phyloP scores from a whole-genome alignment of 1,284 basidiomycete species.

The Lentinula novae-zelandiae region DNA sequence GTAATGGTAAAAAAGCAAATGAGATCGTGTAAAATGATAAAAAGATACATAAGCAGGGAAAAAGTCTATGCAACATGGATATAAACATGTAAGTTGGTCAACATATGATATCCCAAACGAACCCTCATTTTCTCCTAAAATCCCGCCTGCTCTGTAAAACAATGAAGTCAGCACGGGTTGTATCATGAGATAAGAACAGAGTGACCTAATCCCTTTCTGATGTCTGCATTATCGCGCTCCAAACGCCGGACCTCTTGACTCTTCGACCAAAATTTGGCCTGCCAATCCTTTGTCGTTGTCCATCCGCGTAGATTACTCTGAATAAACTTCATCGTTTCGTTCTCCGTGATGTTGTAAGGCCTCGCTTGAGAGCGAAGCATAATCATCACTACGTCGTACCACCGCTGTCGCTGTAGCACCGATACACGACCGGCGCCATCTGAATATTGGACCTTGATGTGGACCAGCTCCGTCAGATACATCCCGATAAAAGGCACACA shows the following conservation, averaged over 20 bases:
- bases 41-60: too few relatives aligned
- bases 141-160: background rate
- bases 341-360: constrained; percentile 47
- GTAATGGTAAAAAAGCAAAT: too few relatives aligned
- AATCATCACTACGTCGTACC: constrained; percentile 48
- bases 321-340: constrained; percentile 45
- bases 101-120: too few relatives aligned
- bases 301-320: constrained; percentile 35
- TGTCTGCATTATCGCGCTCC: constrained; percentile 59
- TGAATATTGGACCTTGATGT: constrained; percentile 48
- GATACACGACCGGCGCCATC: constrained; percentile 40
- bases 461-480: constrained; percentile 59
- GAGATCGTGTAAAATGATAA: too few relatives aligned
- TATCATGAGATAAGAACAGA: background rate
- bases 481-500: constrained; percentile 65
- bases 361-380: constrained; percentile 58
- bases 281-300: constrained; percentile 36
- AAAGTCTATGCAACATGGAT: background rate
- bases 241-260: constrained; percentile 56
- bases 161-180: background rate
- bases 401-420: constrained; percentile 55
- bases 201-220: constrained; percentile 51
- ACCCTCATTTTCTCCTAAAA: background rate
- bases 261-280: constrained; percentile 50
- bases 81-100: background rate